Evolutionary conservation across 495 filamentous ascomycete genomes (phyloP).

Genomic region (Aspergillus olivimuriae): DNA sequence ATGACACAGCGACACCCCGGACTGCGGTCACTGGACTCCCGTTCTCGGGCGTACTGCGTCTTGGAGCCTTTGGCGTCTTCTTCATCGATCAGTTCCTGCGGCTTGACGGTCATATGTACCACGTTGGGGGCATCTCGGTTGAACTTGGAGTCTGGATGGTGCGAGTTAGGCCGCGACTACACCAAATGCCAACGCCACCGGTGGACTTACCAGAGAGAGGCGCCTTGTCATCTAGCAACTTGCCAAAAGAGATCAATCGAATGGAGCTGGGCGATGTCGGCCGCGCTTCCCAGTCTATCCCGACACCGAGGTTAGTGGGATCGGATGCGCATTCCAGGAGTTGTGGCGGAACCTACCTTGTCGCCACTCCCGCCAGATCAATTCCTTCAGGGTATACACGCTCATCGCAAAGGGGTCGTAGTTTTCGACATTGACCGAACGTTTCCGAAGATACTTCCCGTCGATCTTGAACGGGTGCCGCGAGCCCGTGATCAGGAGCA

Average conservation of each 20-base stretch:
- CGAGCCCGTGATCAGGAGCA: conserved; percentile 73
- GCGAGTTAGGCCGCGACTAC: conserved; percentile 3
- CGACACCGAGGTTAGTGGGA: neutral
- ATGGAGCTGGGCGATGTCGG: conserved; percentile 80
- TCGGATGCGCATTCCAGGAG: neutral
- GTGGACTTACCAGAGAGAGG: conserved; percentile 58
- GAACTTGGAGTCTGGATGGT: conserved; percentile 66
- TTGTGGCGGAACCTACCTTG: conserved; percentile 43
- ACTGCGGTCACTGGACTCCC: conserved; percentile 55
- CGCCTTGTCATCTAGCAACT: conserved; percentile 79
- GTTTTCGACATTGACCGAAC: conserved; percentile 66
- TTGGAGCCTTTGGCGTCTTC: conserved; percentile 78
- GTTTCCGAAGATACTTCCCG: conserved; percentile 74
- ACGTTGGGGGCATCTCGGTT: conserved; percentile 67
- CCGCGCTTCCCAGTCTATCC: conserved; percentile 74
- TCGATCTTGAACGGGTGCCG: conserved; percentile 84
- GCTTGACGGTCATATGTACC: conserved; percentile 89
- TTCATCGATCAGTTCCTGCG: conserved; percentile 83
- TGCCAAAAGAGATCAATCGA: conserved; percentile 81
- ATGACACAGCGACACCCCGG: conserved; percentile 76
- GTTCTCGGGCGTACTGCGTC: conserved; percentile 49
- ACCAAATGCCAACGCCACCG: neutral
- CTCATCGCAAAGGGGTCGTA: conserved; percentile 82
- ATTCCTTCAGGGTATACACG: conserved; percentile 84
- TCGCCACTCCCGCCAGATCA: conserved; percentile 87